These are phyloP conservation scores for Boletellus ananiceps DNA, from an alignment of 768 basidiomycete species.

Conservation along the genomic window DNA sequence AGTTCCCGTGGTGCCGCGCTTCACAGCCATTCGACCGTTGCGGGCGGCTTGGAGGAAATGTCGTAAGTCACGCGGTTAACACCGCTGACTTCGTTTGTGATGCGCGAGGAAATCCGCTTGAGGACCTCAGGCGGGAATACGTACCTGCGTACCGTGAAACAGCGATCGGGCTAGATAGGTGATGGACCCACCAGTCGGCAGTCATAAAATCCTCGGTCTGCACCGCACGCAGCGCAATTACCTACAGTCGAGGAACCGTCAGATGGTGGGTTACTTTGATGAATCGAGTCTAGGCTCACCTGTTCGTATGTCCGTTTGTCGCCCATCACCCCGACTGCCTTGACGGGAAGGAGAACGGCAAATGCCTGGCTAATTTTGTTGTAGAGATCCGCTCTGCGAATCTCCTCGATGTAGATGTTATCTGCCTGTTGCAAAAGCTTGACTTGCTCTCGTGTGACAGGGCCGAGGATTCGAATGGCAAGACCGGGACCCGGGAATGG, in stretches of 20 bases:
- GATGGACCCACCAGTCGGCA: conserved; percentile 78
- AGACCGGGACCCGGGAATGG: conserved; percentile 99
- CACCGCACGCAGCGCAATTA: conserved; percentile 92
- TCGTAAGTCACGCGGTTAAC: conserved; percentile 96
- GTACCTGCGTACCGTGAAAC: conserved; percentile 50
- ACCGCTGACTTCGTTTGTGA: conserved; percentile 97
- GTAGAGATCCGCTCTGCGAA: conserved; percentile 88
- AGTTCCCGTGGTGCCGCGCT: too few relatives aligned
- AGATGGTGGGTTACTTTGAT: background rate
- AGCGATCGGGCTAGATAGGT: background rate
- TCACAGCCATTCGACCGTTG: conserved; percentile 49
- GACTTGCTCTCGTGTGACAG: conserved; percentile 92
- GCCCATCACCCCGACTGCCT: conserved; percentile 97
- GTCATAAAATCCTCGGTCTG: conserved; percentile 99
- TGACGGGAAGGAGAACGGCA: conserved; percentile 91
- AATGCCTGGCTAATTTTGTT: conserved; percentile 95
- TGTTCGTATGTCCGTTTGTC: conserved; percentile 96
- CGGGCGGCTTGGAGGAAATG: conserved; percentile 96
- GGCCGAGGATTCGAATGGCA: conserved; percentile 95
- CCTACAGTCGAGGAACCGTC: conserved; percentile 37
- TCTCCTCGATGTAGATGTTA: conserved; percentile 96
- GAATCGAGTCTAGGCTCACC: conserved; percentile 32
- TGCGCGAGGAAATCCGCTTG: conserved; percentile 88
- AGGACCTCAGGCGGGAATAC: conserved; percentile 91
- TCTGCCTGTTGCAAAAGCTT: conserved; percentile 88